Evolutionary conservation across 2,329 filamentous ascomycete genomes (phyloP).

Genomic region (Diaporthe vaccinii): DNA sequence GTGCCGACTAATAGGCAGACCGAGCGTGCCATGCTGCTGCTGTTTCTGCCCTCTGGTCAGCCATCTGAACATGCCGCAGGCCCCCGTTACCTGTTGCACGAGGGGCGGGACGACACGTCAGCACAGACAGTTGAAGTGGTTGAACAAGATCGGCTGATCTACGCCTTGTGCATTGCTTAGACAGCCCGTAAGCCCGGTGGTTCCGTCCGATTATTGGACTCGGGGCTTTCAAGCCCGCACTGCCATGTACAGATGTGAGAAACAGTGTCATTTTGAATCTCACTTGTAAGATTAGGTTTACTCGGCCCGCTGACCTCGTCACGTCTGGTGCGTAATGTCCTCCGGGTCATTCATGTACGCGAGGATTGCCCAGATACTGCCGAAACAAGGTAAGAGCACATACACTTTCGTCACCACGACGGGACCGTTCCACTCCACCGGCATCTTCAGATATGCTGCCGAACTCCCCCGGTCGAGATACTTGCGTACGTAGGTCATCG

Average conservation of each 20-base stretch:
- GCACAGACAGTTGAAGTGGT: constrained; percentile 13
- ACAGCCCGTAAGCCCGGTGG: neutral
- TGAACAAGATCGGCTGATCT: constrained; percentile 7
- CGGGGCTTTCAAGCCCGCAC: neutral
- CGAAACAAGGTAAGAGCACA: neutral
- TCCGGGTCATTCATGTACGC: neutral
- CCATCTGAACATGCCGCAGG: constrained; percentile 6
- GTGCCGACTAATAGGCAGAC: constrained; percentile 8
- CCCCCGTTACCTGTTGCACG: neutral
- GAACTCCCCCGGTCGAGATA: neutral
- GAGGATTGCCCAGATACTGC: neutral
- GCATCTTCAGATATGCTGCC: neutral
- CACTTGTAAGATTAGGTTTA: neutral
- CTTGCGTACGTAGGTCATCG: neutral
- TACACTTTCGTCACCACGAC: neutral
- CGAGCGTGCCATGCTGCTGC: neutral
- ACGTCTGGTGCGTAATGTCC: neutral
- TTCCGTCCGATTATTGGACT: neutral
- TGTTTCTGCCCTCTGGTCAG: neutral
- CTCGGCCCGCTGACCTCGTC: neutral
- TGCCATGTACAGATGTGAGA: neutral
- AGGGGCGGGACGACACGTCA: constrained; percentile 12
- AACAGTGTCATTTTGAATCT: neutral
- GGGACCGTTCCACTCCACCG: neutral
- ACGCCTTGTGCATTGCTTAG: neutral